Base-by-base conservation (phyloP, 2,329 filamentous ascomycete species). In the Leptosphaerulina australis region DNA sequence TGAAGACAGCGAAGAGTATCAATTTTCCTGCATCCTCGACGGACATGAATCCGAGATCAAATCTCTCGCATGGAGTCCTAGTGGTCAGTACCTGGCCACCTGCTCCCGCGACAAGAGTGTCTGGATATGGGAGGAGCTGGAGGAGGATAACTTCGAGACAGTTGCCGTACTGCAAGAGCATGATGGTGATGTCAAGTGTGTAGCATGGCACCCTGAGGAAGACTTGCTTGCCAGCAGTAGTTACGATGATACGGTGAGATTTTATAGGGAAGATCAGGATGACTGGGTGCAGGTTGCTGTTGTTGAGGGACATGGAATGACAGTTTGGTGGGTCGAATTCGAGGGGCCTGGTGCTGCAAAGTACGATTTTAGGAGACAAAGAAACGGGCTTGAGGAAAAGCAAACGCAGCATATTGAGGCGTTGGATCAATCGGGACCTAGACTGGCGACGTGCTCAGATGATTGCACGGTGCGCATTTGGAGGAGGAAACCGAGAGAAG, bases 101-200 rank as follows among this genome's bases (percentile, higher is more conserved):
- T 97, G 92, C 74, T 89, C 86, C 44, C 83, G 94, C 38, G 94
- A 99, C 72, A 97, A 97, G 77, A 88, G 85, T 12, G 90, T 97
- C 14, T 99, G 94, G 94, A 90, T 99, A 63, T 99, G 94, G 94
- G 94, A 99, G 74, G 94, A 97, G 71, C 83, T 97, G 44, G 88
- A 87, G 12, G 92, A 96, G 46, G 93, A 96, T 71, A 94, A 97
- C 70, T 97, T 92, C 78, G 94, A 99, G 80, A 97, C 94, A 1
- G 86, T 97, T 12, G 94, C 93, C 0, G 93, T 97, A 44, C 81
- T 97, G 66, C 91, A 90, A 74, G 94, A 97, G 75, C 94, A 99
- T 71, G 88, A 92, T 36, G 92, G 90, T 17, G 94, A 99, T 74
- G 92, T 99, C 60, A 99, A 99, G 73, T 90, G 86, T 58, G 90